Conservation (phyloP, 2,329 filamentous ascomycete species). For the Paecilomyces fulvus region DNA sequence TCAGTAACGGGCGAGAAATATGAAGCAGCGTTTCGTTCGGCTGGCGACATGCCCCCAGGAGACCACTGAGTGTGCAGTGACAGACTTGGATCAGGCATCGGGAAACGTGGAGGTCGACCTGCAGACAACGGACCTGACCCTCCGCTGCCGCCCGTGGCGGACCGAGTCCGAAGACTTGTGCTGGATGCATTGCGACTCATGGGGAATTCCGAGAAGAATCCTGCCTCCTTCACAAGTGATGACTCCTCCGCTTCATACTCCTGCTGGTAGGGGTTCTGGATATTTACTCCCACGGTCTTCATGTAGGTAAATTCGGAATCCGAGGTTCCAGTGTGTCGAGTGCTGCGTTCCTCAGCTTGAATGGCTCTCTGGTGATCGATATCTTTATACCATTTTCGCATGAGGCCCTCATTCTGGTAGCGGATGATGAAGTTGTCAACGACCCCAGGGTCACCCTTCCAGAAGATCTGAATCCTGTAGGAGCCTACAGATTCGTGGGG, state of each 20-base stretch:
- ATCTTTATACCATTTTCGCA: constrained; percentile 83
- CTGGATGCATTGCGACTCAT: constrained; percentile 63
- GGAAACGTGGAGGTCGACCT: constrained; percentile 62
- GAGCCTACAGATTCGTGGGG: constrained; percentile 50
- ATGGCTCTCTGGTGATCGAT: constrained; percentile 64
- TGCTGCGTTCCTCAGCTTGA: constrained; percentile 47
- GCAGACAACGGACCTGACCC: constrained; percentile 27
- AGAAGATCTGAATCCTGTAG: constrained; percentile 95
- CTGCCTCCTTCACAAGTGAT: constrained; percentile 26
- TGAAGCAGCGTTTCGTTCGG: constrained; percentile 60
- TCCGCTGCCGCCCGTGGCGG: constrained; percentile 57
- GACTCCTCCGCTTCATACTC: constrained; percentile 49
- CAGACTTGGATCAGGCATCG: constrained; percentile 54
- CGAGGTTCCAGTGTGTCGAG: constrained; percentile 46
- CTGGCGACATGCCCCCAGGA: constrained; percentile 49
- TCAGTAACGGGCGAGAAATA: constrained; percentile 89
- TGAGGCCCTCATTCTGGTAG: constrained; percentile 80
- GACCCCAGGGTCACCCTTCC: constrained; percentile 92
- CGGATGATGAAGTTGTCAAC: constrained; percentile 96
- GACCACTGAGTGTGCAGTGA: constrained; percentile 59
- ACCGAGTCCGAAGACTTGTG: constrained; percentile 65
- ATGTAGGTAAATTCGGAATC: constrained; percentile 75
- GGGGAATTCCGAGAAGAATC: constrained; percentile 41
- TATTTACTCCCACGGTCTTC: constrained; percentile 49
- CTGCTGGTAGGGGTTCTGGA: constrained; percentile 75